Conservation (phyloP, 2,329 filamentous ascomycete genomes). For the Sporothrix euskadiensis region DNA sequence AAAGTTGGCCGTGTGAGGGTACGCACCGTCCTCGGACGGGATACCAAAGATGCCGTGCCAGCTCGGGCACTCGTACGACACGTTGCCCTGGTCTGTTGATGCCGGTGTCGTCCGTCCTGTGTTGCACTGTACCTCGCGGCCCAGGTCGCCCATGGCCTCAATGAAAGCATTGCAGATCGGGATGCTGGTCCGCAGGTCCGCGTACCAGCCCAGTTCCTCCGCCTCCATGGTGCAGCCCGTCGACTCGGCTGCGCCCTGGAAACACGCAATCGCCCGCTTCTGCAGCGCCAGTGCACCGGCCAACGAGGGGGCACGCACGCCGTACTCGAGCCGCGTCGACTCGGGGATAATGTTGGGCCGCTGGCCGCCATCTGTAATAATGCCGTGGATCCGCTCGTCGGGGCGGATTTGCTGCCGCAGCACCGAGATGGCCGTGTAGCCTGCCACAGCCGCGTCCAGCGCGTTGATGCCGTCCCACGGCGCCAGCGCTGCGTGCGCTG, state of each 20-base stretch:
- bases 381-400: conserved; percentile 51
- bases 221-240: conserved; percentile 38
- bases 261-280: conserved; percentile 39
- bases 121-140: conserved; percentile 39
- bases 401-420: conserved; percentile 51
- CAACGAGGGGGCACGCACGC: conserved; percentile 45
- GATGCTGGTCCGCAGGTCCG: conserved; percentile 37
- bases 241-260: conserved; percentile 41
- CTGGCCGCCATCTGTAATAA: conserved; percentile 45
- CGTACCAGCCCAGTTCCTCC: conserved; percentile 38
- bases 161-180: conserved; percentile 50
- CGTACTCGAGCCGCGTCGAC: conserved; percentile 46
- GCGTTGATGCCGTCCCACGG: conserved; percentile 53
- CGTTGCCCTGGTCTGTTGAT: conserved; percentile 60
- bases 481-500: conserved; percentile 47
- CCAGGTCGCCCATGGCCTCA: conserved; percentile 24
- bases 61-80: conserved; percentile 48
- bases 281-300: conserved; percentile 39
- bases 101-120: conserved; percentile 41
- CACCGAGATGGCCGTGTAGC: conserved; percentile 43
- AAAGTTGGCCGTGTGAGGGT: conserved; percentile 27
- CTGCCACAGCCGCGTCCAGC: conserved; percentile 46
- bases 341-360: conserved; percentile 43
- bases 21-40: conserved; percentile 23
- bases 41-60: conserved; percentile 43